Evolutionary conservation across 2,329 filamentous ascomycete species (phyloP), one percentile per base, ranked within the genome.

Genomic region (Phaeosphaeria sp.): DNA sequence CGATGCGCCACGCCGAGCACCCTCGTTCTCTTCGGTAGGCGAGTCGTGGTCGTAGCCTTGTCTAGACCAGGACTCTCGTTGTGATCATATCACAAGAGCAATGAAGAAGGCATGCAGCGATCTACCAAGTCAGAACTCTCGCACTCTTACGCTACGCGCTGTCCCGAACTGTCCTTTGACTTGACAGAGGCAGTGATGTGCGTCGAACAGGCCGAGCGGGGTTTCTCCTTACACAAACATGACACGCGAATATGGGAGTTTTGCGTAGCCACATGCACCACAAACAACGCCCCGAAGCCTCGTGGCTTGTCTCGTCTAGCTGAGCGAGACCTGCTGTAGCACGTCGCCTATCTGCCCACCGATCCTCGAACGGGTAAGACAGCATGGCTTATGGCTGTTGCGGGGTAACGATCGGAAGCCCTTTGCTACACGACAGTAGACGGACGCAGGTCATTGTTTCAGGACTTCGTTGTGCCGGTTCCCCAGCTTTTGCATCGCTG

Each of bases 291-390:
- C 42, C 18, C n/a, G 20, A 42, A 59, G 58, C 52, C 52, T 56
- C 56, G 58, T 41, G 44, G 21, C 52, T 55, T 54, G 23, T 48
- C 30, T 23, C 27, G 41, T 54, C 42, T 30, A 54, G 47, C 46
- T 50, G 46, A 41, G 41, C 47, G 57, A 42, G 23, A 50, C 51
- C 44, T 59, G 65, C 53, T 11, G 71, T 69, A 58, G 42, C 30
- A 72, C 65, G 46, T 68, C 61, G 66, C 62, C 56, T 63, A 73
- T 69, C 67, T 69, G 60, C 62, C 58, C 52, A 60, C 60, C 62
- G 60, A 68, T 67, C 66, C 69, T 33, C 55, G 71, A 71, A 71
- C 67, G 69, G 59, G 56, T 64, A 62, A 65, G 62, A 67, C 67
- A 66, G 66, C 69, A 71, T 69, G 59, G 17, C 43, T 41, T 43